Conservation (phyloP, 1,284 basidiomycete genomes). For the Cerioporus squamosus region DNA sequence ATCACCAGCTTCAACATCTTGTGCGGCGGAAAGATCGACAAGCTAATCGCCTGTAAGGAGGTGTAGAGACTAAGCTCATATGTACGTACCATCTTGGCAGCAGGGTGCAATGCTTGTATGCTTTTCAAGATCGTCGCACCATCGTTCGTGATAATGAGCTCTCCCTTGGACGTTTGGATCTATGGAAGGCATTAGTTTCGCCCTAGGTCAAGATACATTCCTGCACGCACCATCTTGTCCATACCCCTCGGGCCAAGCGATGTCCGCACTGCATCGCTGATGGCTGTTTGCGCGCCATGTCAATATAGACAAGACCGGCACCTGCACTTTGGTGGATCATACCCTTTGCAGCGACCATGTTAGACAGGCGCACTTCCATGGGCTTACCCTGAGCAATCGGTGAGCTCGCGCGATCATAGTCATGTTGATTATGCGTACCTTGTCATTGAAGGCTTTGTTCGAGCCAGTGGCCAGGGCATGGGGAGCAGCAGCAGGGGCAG, state of each 20-base stretch:
- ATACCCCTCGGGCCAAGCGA: constrained; percentile 97
- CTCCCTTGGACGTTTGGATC: constrained; percentile 98
- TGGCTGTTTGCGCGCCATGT: constrained; percentile 58
- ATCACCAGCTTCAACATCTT: constrained; percentile 99
- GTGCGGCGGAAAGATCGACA: constrained; percentile 96
- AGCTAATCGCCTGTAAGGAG: constrained; percentile 54
- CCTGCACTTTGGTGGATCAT: constrained; percentile 21
- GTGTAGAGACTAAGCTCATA: neutral
- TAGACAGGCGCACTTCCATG: constrained; percentile 92
- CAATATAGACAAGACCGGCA: constrained; percentile 15
- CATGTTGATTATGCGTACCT: constrained; percentile 48
- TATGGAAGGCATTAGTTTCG: constrained; percentile 37
- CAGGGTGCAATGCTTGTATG: constrained; percentile 97
- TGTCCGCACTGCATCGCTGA: constrained; percentile 97
- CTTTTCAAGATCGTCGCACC: constrained; percentile 98
- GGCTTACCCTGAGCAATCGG: constrained; percentile 74
- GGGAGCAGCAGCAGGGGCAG: constrained; percentile 45
- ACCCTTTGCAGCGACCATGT: constrained; percentile 97
- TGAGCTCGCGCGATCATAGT: constrained; percentile 30
- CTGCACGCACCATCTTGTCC: constrained; percentile 92
- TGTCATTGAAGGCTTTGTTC: constrained; percentile 84
- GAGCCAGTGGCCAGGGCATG: constrained; percentile 40
- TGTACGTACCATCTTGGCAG: constrained; percentile 88
- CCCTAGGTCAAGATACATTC: neutral
- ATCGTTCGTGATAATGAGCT: constrained; percentile 98